A percentile compares a stretch with the other conserved stretches of the same genome.
Conservation (phyloP, 2,329 filamentous ascomycete species). For the Ascochyta clinopodiicola region DNA sequence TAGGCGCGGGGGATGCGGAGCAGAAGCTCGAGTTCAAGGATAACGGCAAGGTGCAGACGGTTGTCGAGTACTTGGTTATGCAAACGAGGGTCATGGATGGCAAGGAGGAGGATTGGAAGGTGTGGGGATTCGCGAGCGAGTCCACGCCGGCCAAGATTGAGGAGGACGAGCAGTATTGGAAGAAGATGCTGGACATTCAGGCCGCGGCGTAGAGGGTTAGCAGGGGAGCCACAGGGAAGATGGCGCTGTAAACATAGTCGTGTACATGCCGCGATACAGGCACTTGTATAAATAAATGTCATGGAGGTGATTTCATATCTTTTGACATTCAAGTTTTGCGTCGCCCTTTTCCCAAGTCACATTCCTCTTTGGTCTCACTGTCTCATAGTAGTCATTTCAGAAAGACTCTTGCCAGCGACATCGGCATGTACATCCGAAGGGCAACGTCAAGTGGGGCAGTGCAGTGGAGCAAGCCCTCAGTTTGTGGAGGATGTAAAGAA, state of each 20-base stretch:
- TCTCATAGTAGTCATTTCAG: background rate
- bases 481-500: constrained; percentile 9
- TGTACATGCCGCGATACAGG: constrained; percentile 15
- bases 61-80: constrained; percentile 71
- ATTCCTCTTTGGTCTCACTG: background rate
- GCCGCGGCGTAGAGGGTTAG: constrained; percentile 1
- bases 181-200: constrained; percentile 27
- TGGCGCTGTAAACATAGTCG: constrained; percentile 23
- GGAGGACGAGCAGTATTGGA: constrained; percentile 33
- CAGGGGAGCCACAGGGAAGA: background rate
- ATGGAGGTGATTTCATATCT: background rate
- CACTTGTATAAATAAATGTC: constrained; percentile 11
- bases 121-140: constrained; percentile 69
- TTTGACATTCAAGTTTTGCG: background rate
- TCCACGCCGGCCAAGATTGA: constrained; percentile 46
- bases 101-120: constrained; percentile 62
- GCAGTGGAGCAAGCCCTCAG: constrained; percentile 4
- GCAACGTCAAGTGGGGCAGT: constrained; percentile 16
- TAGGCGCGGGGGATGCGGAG: background rate
- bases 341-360: no score
- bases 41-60: constrained; percentile 25
- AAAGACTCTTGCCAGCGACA: background rate
- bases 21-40: constrained; percentile 1
- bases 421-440: constrained; percentile 1
- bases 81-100: constrained; percentile 58